Conservation (phyloP, 495 filamentous ascomycete genomes). For the Hypoxylon subgilvum region DNA sequence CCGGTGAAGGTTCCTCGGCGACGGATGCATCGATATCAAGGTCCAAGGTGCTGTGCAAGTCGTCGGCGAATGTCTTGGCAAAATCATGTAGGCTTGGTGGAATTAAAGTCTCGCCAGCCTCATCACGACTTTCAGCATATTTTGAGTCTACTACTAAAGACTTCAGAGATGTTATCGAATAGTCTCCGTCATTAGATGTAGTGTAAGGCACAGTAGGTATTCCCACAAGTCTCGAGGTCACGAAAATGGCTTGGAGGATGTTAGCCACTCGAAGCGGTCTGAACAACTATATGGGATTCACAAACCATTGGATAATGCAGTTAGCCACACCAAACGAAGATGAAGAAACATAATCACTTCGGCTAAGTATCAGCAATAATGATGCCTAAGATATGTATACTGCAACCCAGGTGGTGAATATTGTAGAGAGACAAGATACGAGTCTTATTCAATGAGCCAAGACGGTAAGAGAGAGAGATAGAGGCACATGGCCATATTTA, state of each 20-base stretch:
- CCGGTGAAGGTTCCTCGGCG: constrained; percentile 20
- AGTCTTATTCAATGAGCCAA: not conserved
- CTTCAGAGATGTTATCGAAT: constrained; percentile 42
- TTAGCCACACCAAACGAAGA: constrained; percentile 12
- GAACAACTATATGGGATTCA: constrained; percentile 4
- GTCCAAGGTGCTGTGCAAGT: constrained; percentile 43
- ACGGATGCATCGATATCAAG: constrained; percentile 37
- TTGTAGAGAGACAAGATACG: constrained; percentile 2
- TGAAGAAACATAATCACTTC: not conserved
- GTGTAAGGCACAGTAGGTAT: constrained; percentile 51
- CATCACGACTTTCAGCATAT: constrained; percentile 46
- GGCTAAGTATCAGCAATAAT: too few species aligned
- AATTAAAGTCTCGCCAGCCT: constrained; percentile 54
- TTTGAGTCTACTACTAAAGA: constrained; percentile 51
- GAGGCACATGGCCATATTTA: constrained; percentile 13
- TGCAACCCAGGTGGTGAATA: not conserved
- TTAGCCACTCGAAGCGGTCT: not conserved
- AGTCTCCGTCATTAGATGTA: constrained; percentile 33
- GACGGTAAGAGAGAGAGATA: not conserved
- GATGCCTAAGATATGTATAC: too few species aligned
- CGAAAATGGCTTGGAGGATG: constrained; percentile 7
- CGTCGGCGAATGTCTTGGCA: constrained; percentile 49
- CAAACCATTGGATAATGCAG: constrained; percentile 22
- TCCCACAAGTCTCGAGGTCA: constrained; percentile 32
- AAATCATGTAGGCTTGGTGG: constrained; percentile 54